Conservation (phyloP, 2,329 filamentous ascomycete species). For the Trichophyton simii region DNA sequence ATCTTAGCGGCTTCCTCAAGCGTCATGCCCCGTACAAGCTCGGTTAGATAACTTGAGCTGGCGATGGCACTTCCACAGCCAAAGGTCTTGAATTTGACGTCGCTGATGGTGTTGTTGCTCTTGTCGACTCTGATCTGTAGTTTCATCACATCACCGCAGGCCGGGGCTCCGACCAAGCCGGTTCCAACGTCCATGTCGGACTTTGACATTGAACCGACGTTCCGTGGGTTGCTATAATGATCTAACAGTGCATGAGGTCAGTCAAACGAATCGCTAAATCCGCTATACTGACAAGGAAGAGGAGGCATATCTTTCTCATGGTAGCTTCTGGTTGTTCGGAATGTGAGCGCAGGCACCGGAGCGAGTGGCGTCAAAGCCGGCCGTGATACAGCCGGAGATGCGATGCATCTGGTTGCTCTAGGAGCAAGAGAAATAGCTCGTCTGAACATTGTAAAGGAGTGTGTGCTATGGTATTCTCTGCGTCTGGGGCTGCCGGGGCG, state of each 20-base stretch:
- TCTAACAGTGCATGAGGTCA: constrained; percentile 51
- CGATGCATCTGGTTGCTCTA: constrained; percentile 39
- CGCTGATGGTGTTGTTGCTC: constrained; percentile 72
- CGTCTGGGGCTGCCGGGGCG: not conserved
- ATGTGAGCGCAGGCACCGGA: constrained; percentile 28
- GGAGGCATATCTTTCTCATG: constrained; percentile 51
- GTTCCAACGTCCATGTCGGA: constrained; percentile 73
- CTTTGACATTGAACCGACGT: constrained; percentile 70
- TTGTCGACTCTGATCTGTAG: constrained; percentile 87
- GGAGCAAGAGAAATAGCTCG: constrained; percentile 44
- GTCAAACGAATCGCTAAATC: constrained; percentile 13
- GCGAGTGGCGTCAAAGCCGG: constrained; percentile 30
- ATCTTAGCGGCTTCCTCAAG: constrained; percentile 86
- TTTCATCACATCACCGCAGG: constrained; percentile 89
- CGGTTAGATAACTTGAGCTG: constrained; percentile 84
- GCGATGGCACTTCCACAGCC: constrained; percentile 92
- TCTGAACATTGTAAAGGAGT: constrained; percentile 39
- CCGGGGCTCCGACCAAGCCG: constrained; percentile 79
- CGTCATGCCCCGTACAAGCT: constrained; percentile 90
- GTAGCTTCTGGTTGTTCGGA: constrained; percentile 39
- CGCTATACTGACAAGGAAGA: not conserved
- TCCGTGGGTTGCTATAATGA: constrained; percentile 68
- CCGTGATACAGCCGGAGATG: constrained; percentile 35
- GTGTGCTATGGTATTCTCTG: not conserved
- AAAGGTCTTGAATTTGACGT: constrained; percentile 98